Evolutionary conservation across 2,329 filamentous ascomycete genomes (phyloP), one percentile per base, ranked within the genome.

Genomic region (Exophiala viscosa): DNA sequence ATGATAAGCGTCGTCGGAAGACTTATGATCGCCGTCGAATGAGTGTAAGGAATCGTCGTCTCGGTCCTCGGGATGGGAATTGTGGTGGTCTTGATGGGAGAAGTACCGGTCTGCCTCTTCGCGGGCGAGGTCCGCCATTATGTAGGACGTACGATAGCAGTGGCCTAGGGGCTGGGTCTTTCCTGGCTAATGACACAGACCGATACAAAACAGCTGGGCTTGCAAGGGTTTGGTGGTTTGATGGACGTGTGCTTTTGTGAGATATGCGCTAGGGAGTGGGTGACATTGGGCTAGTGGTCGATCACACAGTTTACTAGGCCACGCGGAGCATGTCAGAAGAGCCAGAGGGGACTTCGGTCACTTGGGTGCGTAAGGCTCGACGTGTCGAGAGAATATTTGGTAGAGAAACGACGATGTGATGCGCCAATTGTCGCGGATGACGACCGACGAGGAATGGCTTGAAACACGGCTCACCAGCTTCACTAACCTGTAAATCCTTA

Each of bases 31-130:
- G 41, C 60, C 40, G 23, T 62, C 57, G 31, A 52, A 57, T 9
- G 60, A 57, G 31, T 42, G 39, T 50, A 42, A 45, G 20, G 56
- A 59, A 6, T 44, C 15, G 20, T 51, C 54, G 52, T 66, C 62
- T 48, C 64, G 66, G 58, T 76, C 73, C 64, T 75, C 73, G 10
- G 73, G 73, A 59, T 76, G 73, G 33, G 65, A 62, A 46, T 66
- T 64, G 50, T 55, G 59, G 41, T 62, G 65, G 47, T 69, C 67
- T 47, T 66, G 68, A 55, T 62, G 66, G 52, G 66, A 65, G 40
- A 75, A 65, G 54, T 74, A 66, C 45, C 67, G 68, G 49, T 75
- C 69, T 61, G 73, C 73, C 67, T 76, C 73, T 64, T 75, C 73
- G 62, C 74, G 72, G 46, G 73, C 73, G 54, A 60, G 59, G 53